Conservation (phyloP, 768 basidiomycete species). For the Epithele typhae region DNA sequence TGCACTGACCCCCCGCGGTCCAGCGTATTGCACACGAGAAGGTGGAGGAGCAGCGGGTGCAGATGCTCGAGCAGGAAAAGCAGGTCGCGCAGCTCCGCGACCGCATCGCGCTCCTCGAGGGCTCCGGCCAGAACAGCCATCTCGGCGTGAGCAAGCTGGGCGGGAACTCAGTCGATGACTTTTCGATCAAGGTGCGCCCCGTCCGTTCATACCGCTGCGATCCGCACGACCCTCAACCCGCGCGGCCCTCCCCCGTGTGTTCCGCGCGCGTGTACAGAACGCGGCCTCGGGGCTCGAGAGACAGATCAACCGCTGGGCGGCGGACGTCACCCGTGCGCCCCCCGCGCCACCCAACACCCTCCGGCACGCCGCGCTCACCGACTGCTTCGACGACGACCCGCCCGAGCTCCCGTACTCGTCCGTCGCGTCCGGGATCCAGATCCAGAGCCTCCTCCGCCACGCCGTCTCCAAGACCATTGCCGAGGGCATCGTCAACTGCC, state of each 20-base stretch:
- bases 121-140: constrained; percentile 36
- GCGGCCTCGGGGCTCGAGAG: constrained; percentile 79
- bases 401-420: constrained; percentile 28
- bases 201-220: neutral
- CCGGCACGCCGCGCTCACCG: constrained; percentile 54
- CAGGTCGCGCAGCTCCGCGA: constrained; percentile 71
- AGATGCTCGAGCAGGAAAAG: constrained; percentile 80
- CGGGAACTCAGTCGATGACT: constrained; percentile 75
- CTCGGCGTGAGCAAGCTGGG: constrained; percentile 37
- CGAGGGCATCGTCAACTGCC: constrained; percentile 78
- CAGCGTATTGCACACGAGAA: constrained; percentile 87
- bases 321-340: constrained; percentile 60
- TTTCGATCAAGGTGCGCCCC: constrained; percentile 72
- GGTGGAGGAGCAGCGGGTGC: constrained; percentile 74
- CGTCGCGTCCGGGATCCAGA: constrained; percentile 53
- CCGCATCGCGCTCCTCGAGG: constrained; percentile 73
- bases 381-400: constrained; percentile 52
- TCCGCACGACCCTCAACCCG: no score
- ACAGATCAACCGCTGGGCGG: constrained; percentile 84
- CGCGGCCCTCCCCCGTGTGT: no score
- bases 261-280: constrained; percentile 48
- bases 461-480: constrained; percentile 73
- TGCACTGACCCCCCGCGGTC: neutral
- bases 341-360: constrained; percentile 49
- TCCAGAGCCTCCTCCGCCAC: constrained; percentile 77